Base-by-base conservation (phyloP, 208 protist species). In the Phytomonas francai region DNA sequence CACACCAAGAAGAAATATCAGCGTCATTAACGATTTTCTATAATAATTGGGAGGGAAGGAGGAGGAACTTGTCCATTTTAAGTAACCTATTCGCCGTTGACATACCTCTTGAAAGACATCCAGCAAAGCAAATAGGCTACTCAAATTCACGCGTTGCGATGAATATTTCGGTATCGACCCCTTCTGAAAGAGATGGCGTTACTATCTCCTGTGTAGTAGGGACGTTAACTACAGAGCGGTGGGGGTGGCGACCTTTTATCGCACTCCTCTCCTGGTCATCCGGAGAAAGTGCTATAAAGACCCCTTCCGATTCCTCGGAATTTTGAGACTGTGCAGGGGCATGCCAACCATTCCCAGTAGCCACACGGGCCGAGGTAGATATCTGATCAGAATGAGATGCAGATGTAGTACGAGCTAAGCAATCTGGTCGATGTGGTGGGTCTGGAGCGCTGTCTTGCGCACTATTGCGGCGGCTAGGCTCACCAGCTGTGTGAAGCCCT, bases 131-230 rank as follows among this genome's bases (percentile, higher is more conserved):
- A 25, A 3, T 19, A 54, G 25, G 16, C 64, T 85, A 92, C 62
- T 92, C 86, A 65, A 71, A 94, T 69, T 95, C 89, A 49, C 88
- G 73, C 3, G 89, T 95, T 4, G 80, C 89, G 31, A 94, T 87
- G 68, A 94, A 91, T 6, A 89, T 78, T 60, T 94, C 89, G 66
- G 54, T 71, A 36, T 72, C 74, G 61, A 65, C 83, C 25, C 75
- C 79, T 25, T 54, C 70, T 1, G 70, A 51, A 32, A 61, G n/a
- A 29, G 85, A 81, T 28, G 81, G 76, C 56, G 76, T 63, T 16
- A 77, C 75, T 45, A 72, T 80, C 62, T 93, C 87, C 42, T 87
- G 78, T 27, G 78, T 78, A 51, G 80, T 85, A 0, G 84, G 84
- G 5, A 83, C 63, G 30, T 78, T 82, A 4, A 86, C 76, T 19